Conservation (phyloP, 352 stramenopile genomes). For the Elongisporangium undulatum region DNA sequence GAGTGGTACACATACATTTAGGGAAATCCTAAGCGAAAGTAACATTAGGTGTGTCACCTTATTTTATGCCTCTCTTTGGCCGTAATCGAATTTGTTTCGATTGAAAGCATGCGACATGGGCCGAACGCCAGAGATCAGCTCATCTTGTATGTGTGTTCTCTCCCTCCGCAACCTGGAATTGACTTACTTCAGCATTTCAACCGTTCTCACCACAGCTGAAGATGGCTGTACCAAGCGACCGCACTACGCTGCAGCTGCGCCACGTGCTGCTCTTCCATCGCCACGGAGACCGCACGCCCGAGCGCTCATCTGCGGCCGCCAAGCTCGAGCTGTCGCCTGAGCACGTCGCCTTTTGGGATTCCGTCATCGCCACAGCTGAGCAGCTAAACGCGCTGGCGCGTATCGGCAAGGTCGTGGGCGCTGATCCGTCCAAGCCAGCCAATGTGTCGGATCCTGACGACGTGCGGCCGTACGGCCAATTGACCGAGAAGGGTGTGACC, state of each 20-base stretch:
- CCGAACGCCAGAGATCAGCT: background rate
- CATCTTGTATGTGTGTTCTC: background rate
- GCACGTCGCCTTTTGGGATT: slow-evolving; percentile 33
- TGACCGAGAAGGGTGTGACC: slow-evolving; percentile 35
- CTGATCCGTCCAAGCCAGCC: slow-evolving; percentile 20
- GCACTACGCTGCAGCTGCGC: slow-evolving; percentile 18
- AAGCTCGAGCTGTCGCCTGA: slow-evolving; percentile 38
- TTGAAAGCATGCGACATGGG: background rate
- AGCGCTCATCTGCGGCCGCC: slow-evolving; percentile 30
- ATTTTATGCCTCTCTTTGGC: too few species aligned
- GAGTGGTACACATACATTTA: too few species aligned
- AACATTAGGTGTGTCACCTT: too few species aligned
- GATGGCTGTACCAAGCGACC: background rate
- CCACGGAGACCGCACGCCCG: slow-evolving; percentile 46
- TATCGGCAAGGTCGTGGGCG: slow-evolving; percentile 31
- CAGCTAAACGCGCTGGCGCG: slow-evolving; percentile 26
- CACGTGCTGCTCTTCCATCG: slow-evolving; percentile 53
- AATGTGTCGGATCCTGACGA: slow-evolving; percentile 18
- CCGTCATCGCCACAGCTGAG: slow-evolving; percentile 23
- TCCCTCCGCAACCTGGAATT: background rate
- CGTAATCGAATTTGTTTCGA: too few species aligned
- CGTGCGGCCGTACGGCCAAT: slow-evolving; percentile 26
- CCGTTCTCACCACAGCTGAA: background rate
- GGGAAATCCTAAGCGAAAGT: too few species aligned
- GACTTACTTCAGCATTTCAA: background rate